Percentiles rank a stretch among this genome's conserved stretches.
phyloP scores from a whole-genome alignment of 805 yeast species.

The Lipomyces sp. region DNA sequence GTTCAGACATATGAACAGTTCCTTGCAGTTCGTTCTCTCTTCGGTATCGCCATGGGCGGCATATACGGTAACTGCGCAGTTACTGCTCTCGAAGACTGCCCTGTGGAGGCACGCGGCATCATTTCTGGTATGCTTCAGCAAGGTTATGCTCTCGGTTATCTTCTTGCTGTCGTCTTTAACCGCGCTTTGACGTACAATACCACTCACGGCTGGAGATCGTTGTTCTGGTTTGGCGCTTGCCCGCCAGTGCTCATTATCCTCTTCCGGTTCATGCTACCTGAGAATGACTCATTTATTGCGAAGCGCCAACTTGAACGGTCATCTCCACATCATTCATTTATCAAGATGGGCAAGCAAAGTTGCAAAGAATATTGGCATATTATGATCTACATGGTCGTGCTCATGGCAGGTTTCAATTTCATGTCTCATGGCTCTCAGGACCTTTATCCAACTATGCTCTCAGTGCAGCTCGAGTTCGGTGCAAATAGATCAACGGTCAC shows the following conservation, averaged over 20 bases:
- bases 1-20: conserved; percentile 58
- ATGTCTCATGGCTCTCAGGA: conserved; percentile 75
- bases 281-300: conserved; percentile 45
- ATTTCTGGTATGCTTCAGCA: conserved; percentile 72
- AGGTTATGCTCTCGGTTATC: conserved; percentile 72
- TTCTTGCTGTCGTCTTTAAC: conserved; percentile 59
- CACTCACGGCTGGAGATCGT: conserved; percentile 61
- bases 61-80: conserved; percentile 63
- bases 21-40: conserved; percentile 58
- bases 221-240: conserved; percentile 73
- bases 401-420: conserved; percentile 70
- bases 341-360: conserved; percentile 38
- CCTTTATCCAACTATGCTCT: conserved; percentile 61
- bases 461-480: conserved; percentile 49
- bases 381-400: conserved; percentile 53
- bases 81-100: conserved; percentile 64
- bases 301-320: conserved; percentile 8
- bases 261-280: conserved; percentile 60
- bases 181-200: conserved; percentile 52
- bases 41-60: conserved; percentile 73
- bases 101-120: conserved; percentile 56
- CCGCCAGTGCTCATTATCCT: conserved; percentile 57
- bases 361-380: conserved; percentile 58
- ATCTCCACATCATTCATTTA: conserved; percentile 4
- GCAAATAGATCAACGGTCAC: conserved; percentile 54